phyloP scores from a whole-genome alignment of 495 filamentous ascomycete species.

The Letharia lupina region DNA sequence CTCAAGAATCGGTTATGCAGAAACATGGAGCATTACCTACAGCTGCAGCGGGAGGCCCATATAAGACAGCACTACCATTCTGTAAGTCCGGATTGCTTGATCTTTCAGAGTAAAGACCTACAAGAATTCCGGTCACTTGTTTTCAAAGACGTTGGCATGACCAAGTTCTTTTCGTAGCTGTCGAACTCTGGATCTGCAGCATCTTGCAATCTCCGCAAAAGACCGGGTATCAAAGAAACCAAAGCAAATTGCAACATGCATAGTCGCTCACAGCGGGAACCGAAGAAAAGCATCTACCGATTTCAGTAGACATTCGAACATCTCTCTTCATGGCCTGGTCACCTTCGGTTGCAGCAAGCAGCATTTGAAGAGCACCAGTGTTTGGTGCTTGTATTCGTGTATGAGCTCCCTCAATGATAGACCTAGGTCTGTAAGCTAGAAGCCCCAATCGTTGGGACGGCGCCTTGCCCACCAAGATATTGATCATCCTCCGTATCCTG shows the following conservation, averaged over 20 bases:
- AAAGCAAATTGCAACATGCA: constrained; percentile 99
- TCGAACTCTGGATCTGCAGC: constrained; percentile 87
- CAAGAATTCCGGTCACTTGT: constrained; percentile 85
- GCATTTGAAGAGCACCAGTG: constrained; percentile 87
- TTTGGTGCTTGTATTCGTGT: constrained; percentile 88
- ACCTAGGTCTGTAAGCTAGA: constrained; percentile 37
- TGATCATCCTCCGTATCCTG: constrained; percentile 66
- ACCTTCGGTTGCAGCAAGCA: constrained; percentile 92
- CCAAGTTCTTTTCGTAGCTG: constrained; percentile 64
- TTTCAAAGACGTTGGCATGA: constrained; percentile 73
- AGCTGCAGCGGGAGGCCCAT: constrained; percentile 93
- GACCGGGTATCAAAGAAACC: constrained; percentile 84
- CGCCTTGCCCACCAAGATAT: constrained; percentile 60
- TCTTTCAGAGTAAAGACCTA: constrained; percentile 23
- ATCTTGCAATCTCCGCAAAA: constrained; percentile 79
- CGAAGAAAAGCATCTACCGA: constrained; percentile 92
- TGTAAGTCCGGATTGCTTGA: constrained; percentile 26
- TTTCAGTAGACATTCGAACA: constrained; percentile 9
- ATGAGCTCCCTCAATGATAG: constrained; percentile 87
- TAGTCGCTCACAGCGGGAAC: constrained; percentile 81
- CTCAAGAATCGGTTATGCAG: background rate
- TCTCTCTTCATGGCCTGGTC: background rate
- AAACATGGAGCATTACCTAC: constrained; percentile 12
- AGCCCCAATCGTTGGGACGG: background rate
- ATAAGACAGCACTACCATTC: constrained; percentile 61